These are phyloP conservation scores for Acrocalymma vagum DNA, from an alignment of 2,329 filamentous ascomycete genomes.

Conservation along the genomic window DNA sequence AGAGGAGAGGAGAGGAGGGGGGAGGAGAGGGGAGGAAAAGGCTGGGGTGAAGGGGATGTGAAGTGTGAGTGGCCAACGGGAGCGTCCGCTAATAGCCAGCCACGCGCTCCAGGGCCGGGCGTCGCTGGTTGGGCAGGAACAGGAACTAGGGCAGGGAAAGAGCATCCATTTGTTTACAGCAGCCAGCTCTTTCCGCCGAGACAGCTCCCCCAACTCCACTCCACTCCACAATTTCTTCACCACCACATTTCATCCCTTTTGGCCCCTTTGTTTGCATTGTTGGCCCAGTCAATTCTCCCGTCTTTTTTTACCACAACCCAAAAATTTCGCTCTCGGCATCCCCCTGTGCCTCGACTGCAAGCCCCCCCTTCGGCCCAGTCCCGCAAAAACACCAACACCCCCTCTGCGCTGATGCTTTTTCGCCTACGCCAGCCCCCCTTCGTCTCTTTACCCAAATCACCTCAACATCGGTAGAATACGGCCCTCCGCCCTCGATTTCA, in stretches of 20 bases:
- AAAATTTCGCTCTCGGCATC: conserved; percentile 4
- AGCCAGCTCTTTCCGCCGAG: too few species aligned
- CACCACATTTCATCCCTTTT: background rate
- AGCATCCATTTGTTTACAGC: too few species aligned
- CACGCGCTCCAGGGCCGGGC: too few species aligned
- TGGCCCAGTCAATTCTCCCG: background rate
- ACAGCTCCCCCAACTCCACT: too few species aligned
- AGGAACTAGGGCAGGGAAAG: too few species aligned
- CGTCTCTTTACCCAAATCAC: conserved; percentile 15
- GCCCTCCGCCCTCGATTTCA: conserved; percentile 1
- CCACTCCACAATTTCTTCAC: background rate
- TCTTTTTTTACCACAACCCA: conserved; percentile 7
- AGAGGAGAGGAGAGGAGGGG: too few species aligned
- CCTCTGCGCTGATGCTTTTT: conserved; percentile 34
- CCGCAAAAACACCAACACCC: conserved; percentile 5
- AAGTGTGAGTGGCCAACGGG: too few species aligned
- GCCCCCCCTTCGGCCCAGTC: background rate
- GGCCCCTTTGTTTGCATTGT: background rate
- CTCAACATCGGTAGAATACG: conserved; percentile 7
- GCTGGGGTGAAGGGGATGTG: too few species aligned
- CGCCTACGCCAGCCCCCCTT: conserved; percentile 27
- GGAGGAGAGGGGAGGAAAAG: too few species aligned
- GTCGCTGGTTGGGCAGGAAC: too few species aligned
- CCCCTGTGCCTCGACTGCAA: background rate
- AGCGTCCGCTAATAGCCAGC: too few species aligned